Evolutionary conservation across 2,329 filamentous ascomycete genomes (phyloP).

Genomic region (Sarocladiaceae sp.): DNA sequence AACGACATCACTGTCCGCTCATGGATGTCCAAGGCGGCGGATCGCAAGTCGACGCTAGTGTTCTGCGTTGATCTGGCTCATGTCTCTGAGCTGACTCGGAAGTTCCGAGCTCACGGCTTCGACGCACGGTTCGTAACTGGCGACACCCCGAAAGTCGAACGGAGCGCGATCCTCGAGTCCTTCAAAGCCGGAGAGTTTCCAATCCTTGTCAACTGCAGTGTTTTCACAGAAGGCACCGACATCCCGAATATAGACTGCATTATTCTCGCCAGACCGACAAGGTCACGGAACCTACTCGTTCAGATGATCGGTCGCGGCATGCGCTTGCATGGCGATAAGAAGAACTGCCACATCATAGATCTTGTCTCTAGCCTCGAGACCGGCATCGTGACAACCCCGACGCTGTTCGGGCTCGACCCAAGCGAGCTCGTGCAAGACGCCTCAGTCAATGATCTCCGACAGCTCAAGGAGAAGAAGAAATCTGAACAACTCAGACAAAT

Average conservation of each 20-base stretch:
- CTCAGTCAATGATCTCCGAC: slow-evolving; percentile 54
- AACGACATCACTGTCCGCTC: slow-evolving; percentile 82
- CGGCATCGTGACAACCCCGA: slow-evolving; percentile 85
- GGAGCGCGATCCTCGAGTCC: slow-evolving; percentile 63
- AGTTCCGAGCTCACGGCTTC: slow-evolving; percentile 70
- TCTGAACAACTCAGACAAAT: slow-evolving; percentile 27
- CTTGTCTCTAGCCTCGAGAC: slow-evolving; percentile 82
- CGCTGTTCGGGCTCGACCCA: slow-evolving; percentile 87
- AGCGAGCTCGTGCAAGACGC: slow-evolving; percentile 65
- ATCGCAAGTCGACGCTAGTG: slow-evolving; percentile 77
- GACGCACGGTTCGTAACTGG: slow-evolving; percentile 86
- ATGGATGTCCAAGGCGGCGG: slow-evolving; percentile 72
- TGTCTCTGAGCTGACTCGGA: slow-evolving; percentile 65
- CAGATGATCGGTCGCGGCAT: slow-evolving; percentile 98
- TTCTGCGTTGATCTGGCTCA: slow-evolving; percentile 92
- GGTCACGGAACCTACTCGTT: slow-evolving; percentile 85
- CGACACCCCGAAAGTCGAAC: slow-evolving; percentile 62
- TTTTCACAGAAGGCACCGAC: slow-evolving; percentile 96
- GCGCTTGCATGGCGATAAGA: slow-evolving; percentile 72
- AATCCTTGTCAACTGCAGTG: slow-evolving; percentile 87
- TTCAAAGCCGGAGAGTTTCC: slow-evolving; percentile 76
- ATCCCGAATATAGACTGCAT: slow-evolving; percentile 97
- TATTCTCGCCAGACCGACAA: slow-evolving; percentile 78
- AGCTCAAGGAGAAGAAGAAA: slow-evolving; percentile 43
- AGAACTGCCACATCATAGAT: slow-evolving; percentile 90